These are phyloP conservation scores for Phaseolus lunatus DNA, from an alignment of 306 rosid species.

Conservation along the genomic window DNA sequence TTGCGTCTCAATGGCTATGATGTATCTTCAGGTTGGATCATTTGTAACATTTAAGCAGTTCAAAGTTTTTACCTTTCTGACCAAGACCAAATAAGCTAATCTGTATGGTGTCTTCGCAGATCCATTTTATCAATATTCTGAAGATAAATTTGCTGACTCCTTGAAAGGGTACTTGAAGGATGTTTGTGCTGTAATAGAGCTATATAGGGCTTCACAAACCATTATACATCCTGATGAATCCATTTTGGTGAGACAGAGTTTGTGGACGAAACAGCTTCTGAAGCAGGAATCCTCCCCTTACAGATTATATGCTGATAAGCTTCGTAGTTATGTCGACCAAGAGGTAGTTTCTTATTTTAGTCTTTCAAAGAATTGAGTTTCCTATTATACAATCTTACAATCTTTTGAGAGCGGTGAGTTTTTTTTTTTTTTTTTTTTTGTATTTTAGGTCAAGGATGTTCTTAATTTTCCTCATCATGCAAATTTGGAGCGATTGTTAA, in stretches of 20 bases:
- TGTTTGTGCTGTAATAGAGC: slow-evolving; percentile 64
- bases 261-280: slow-evolving; percentile 68
- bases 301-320: slow-evolving; percentile 42
- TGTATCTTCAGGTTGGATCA: slow-evolving; percentile 69
- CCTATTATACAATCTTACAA: slow-evolving; percentile 7
- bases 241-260: slow-evolving; percentile 59
- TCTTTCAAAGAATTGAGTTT: not conserved
- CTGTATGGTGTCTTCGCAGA: slow-evolving; percentile 54
- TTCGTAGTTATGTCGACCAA: slow-evolving; percentile 46
- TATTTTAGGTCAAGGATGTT: slow-evolving; percentile 63
- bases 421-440: not conserved
- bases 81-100: slow-evolving; percentile 17
- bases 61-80: not conserved
- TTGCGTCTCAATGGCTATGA: slow-evolving; percentile 72
- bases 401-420: slow-evolving; percentile 29
- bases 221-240: slow-evolving; percentile 66
- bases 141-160: slow-evolving; percentile 65
- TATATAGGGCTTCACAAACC: slow-evolving; percentile 77
- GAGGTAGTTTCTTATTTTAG: slow-evolving; percentile 59
- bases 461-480: slow-evolving; percentile 66
- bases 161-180: slow-evolving; percentile 81
- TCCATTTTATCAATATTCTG: slow-evolving; percentile 66
- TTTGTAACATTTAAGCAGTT: slow-evolving; percentile 10
- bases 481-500: slow-evolving; percentile 66
- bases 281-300: slow-evolving; percentile 47